Evolutionary conservation across 2,329 filamentous ascomycete genomes (phyloP), one percentile per base, ranked within the genome.

Genomic region (Aspergillus neoniger): DNA sequence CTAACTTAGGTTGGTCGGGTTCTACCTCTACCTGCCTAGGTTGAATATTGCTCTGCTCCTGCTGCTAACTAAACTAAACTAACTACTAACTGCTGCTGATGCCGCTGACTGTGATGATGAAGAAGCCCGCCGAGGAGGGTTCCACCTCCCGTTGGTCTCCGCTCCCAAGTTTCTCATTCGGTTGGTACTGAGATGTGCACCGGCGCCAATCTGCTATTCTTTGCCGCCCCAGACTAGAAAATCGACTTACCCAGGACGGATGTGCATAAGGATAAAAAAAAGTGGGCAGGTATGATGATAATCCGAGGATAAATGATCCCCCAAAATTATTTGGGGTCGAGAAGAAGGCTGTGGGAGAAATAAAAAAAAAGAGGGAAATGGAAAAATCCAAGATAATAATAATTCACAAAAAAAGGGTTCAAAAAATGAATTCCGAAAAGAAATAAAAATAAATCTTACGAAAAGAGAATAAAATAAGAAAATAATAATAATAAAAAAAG

Each of bases 111-210:
- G 50, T 21, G 30, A 53, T 52, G 49, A 39, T 53, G 50, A 53
- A 53, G 50, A 58, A 61, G 25, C 30, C 48, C 38, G 47, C 47
- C 25, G 23, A 32, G 47, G 4, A 59, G 58, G 59, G 32, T 12
- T 52, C 61, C 61, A 63, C 62, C 60, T 62, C 47, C 63, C 61
- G 56, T 57, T 60, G 55, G 60, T 61, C 58, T 59, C 56, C 59
- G 59, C 59, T 61, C 58, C 47, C 48, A 53, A 43, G 36, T 48
- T 62, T 60, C 53, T 52, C 57, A 57, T 53, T 63, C 56, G 51
- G 36, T 53, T 48, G 49, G 58, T 59, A 63, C 57, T 63, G 60
- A 56, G 63, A 61, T 65, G 58, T 63, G 56, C 63, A 61, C 58
- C 57, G 36, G 59, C 53, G 62, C 53, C 55, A 63, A 63, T 57